Base-by-base conservation (phyloP, 345 rosid species). In the Euphorbia tirucalli region DNA sequence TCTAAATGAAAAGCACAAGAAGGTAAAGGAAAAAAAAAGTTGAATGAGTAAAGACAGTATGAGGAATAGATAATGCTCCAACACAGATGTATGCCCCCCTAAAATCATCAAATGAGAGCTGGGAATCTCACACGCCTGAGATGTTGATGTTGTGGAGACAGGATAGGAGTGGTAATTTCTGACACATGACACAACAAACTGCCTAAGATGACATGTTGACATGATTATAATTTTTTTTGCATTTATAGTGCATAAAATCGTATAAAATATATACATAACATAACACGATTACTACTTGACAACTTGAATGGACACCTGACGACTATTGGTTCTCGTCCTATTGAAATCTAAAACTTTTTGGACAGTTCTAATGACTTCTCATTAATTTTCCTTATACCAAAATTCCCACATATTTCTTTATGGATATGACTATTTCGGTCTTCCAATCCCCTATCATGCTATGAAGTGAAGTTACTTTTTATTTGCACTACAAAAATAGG, bases 61-160 rank as follows among this genome's bases (percentile, higher is more conserved):
- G 50, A 25, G 31, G n/a, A 32, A 54, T 11, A 11, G 21, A 62
- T 8, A 66, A 77, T 58, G 24, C 66, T 66, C 80, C 63, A 86
- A 96, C 99, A 93, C 98, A 41, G 96, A 89, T 71, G 96, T 86
- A 81, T 96, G 99, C 28, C 99, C 98, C 86, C 89, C 99, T 83
- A 96, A 83, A 77, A 96, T 83, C 77, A 85, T 85, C 81, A 96
- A 98, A 78, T 91, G 96, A 18, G 91, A 84, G 77, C 50, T 83
- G 68, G 90, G 89, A 84, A 96, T 87, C 71, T 87, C 97, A 71
- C 80, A 79, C 41, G 89, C 56, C 83, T 81, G 85, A 73, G 94
- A 83, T 35, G 87, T 76, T 68, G 87, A 69, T 28, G 85, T 43
- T 21, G 82, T 73, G 60, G 77, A 35, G 39, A 35, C 39, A 35